Evolutionary conservation across 192 early-diverging fungal species (phyloP), one percentile per base, ranked within the genome.

Genomic region (Globomyces pollinis-pini): DNA sequence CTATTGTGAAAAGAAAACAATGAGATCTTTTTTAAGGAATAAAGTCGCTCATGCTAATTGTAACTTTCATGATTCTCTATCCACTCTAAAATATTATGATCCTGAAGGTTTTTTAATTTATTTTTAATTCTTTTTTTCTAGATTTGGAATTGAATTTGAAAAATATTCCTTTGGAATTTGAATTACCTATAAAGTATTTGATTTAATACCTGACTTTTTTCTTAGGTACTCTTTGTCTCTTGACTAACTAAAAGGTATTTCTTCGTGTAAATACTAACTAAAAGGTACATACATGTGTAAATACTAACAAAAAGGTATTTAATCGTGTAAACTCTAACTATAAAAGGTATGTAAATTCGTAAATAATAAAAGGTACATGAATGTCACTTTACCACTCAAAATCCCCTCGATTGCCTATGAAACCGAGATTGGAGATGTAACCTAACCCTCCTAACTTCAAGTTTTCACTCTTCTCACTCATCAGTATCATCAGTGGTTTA

Each of bases 1-100:
- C 13, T 73, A 81, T 7, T 73, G 80, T 57, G 91, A 96, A 54
- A 81, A 81, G n/a, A 88, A 81, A 16, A 92, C 95, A 24, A 66
- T 97, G 41, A 74, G 94, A 41, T 82, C 81, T 3, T 83, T 87
- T 12, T 13, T 57, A 0, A 13, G 55, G 28, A 57, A 57, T 38
- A 57, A 33, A 33, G 26, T 57, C 28, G 28, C 55, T 0, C 55
- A 57, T 20, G n/a, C 39, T 7, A 38, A 57, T 21, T 15, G 15
- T 6, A 29, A 57, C 31, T 57, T 57, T n/a, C 28, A 20, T 9
- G 21, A 38, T 30, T 4, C 9, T 2, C 7, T 50, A 36, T 30
- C 51, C 28, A 18, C 30, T n/a, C 16, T 58, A 35, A 18, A 30
- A 32, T 38, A 44, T 36, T 62, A 38, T 28, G 61, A 62, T 13